Evolutionary conservation across 495 filamentous ascomycete species (phyloP).

Genomic region (Penicillium tannophilum): DNA sequence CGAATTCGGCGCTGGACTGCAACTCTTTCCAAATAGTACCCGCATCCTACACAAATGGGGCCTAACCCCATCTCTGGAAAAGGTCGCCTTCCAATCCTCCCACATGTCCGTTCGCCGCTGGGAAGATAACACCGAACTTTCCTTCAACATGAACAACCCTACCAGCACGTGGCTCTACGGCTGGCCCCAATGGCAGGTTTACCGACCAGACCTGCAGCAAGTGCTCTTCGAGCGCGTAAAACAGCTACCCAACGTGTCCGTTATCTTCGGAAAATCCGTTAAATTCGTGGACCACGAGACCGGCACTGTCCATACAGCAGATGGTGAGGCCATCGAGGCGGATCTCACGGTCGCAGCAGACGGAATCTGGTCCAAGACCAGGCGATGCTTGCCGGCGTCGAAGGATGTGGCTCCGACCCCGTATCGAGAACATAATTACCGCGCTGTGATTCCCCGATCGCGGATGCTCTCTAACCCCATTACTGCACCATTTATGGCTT

Average conservation of each 20-base stretch:
- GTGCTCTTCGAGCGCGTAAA: conserved; percentile 17
- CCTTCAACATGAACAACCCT: conserved; percentile 22
- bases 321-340: conserved; percentile 14
- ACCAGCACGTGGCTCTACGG: conserved; percentile 18
- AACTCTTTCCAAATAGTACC: conserved; percentile 20
- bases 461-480: conserved; percentile 19
- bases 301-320: conserved; percentile 12
- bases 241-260: conserved; percentile 13
- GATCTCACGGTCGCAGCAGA: conserved; percentile 20
- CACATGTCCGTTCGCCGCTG: conserved; percentile 17
- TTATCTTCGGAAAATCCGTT: conserved; percentile 16
- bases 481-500: conserved; percentile 19
- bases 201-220: conserved; percentile 19
- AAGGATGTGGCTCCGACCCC: conserved; percentile 17
- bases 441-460: conserved; percentile 18
- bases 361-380: conserved; percentile 17
- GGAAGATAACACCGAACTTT: conserved; percentile 16
- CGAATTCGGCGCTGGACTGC: conserved; percentile 17
- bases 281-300: conserved; percentile 11
- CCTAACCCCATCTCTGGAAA: conserved; percentile 12
- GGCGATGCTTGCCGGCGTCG: conserved; percentile 18
- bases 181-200: conserved; percentile 19
- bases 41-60: conserved; percentile 19
- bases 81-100: conserved; percentile 17
- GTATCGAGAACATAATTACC: conserved; percentile 19